These are phyloP conservation scores for Umbellularia californica DNA, from an alignment of 164 flowering plant species.

Conservation along the genomic window DNA sequence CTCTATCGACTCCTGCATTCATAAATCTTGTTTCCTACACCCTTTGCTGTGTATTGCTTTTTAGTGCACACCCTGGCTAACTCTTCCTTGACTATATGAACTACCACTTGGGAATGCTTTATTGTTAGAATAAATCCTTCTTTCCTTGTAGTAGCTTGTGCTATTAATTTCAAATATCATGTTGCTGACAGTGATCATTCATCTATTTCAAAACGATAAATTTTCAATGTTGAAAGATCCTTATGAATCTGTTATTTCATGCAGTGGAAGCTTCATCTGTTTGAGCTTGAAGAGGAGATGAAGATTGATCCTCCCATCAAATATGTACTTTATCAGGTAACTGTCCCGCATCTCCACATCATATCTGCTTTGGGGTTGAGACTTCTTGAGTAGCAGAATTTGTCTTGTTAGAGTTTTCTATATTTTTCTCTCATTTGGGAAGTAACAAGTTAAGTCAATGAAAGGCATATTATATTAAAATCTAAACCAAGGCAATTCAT, in stretches of 20 bases:
- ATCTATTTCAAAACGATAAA: not conserved
- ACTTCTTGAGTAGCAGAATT: not conserved
- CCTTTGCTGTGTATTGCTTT: too few species aligned
- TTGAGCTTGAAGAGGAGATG: conserved; percentile 90
- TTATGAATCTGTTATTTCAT: too few species aligned
- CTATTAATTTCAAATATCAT: not conserved
- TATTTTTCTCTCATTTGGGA: not conserved
- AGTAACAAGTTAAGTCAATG: too few species aligned
- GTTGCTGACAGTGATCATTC: not conserved
- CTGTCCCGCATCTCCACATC: not conserved
- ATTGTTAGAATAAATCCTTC: not conserved
- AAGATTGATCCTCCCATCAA: conserved; percentile 67
- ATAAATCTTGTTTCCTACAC: too few species aligned
- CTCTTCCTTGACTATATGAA: too few species aligned
- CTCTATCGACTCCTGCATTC: too few species aligned
- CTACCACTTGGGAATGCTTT: too few species aligned
- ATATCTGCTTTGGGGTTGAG: not conserved
- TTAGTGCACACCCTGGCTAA: too few species aligned
- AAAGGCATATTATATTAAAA: too few species aligned
- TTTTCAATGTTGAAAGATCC: not conserved
- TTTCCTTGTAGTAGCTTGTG: not conserved
- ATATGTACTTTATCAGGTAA: conserved; percentile 87
- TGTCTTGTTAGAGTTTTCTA: not conserved
- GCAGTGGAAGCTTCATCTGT: conserved; percentile 96
- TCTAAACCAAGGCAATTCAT: too few species aligned